phyloP scores from a whole-genome alignment of 768 basidiomycete species.

The Cystoderma amianthinum region DNA sequence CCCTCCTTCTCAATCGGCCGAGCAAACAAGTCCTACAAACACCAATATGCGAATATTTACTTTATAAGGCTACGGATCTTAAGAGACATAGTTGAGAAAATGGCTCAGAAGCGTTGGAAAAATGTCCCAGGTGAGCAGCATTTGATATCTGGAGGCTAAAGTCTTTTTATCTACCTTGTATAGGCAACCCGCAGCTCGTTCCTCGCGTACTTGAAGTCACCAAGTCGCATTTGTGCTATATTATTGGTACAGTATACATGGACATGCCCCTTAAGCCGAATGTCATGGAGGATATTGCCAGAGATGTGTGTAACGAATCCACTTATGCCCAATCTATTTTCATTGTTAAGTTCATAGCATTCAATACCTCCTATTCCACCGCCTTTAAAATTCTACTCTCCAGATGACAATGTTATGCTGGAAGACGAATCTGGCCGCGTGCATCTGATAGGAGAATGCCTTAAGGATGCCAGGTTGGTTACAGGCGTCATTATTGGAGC shows the following conservation, averaged over 20 bases:
- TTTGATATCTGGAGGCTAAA: background rate
- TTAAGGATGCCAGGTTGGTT: slow-evolving; percentile 60
- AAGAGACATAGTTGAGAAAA: slow-evolving; percentile 31
- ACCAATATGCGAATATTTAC: slow-evolving; percentile 55
- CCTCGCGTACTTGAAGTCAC: slow-evolving; percentile 81
- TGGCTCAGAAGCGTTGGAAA: slow-evolving; percentile 33
- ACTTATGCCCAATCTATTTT: slow-evolving; percentile 1
- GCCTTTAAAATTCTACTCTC: slow-evolving; percentile 65
- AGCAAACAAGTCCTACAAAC: slow-evolving; percentile 41
- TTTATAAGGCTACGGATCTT: slow-evolving; percentile 37
- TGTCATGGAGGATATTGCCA: slow-evolving; percentile 90
- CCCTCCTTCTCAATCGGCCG: slow-evolving; percentile 40
- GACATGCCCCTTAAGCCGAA: slow-evolving; percentile 99
- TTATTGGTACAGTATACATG: slow-evolving; percentile 95
- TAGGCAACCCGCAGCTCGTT: slow-evolving; percentile 68
- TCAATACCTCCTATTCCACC: slow-evolving; percentile 84
- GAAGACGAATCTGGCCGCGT: slow-evolving; percentile 97
- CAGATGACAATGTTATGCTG: slow-evolving; percentile 76
- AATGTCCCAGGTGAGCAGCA: slow-evolving; percentile 27
- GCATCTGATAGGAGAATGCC: slow-evolving; percentile 69
- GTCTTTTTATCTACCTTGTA: background rate
- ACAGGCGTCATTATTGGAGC: slow-evolving; percentile 91
- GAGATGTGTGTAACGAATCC: slow-evolving; percentile 60
- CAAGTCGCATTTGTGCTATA: slow-evolving; percentile 80
- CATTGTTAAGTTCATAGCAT: slow-evolving; percentile 48